Percentiles rank a stretch among this genome's conserved stretches.
phyloP scores from a whole-genome alignment of 768 basidiomycete genomes.

The Strobilomyces echinocephalus region DNA sequence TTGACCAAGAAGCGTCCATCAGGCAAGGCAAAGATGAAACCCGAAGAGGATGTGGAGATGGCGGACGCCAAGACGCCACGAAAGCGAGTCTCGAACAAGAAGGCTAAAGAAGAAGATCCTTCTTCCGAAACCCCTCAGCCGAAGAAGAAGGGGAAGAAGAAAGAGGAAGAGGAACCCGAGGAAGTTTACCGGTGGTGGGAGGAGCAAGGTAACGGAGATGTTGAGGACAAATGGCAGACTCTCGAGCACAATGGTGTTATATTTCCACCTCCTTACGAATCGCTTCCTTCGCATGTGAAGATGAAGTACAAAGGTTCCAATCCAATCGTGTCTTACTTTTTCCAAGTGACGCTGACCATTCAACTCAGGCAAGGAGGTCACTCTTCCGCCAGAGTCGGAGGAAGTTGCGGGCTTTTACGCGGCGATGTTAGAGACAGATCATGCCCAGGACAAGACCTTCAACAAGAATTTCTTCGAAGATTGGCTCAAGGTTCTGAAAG shows the following conservation, averaged over 20 bases:
- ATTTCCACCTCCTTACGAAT: slow-evolving; percentile 93
- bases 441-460: slow-evolving; percentile 83
- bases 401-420: slow-evolving; percentile 97
- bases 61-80: slow-evolving; percentile 39
- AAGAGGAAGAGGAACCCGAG: slow-evolving; percentile 54
- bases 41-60: slow-evolving; percentile 47
- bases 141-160: slow-evolving; percentile 53
- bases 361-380: slow-evolving; percentile 63
- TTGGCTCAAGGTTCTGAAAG: slow-evolving; percentile 71
- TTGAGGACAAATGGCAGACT: slow-evolving; percentile 87
- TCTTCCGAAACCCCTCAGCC: slow-evolving; percentile 42
- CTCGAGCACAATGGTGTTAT: slow-evolving; percentile 91
- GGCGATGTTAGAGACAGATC: slow-evolving; percentile 87
- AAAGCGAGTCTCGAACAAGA: slow-evolving; percentile 49
- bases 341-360: slow-evolving; percentile 14
- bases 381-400: slow-evolving; percentile 81
- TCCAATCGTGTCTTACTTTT: slow-evolving; percentile 9
- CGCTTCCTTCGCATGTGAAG: slow-evolving; percentile 76
- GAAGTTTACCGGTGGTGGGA: slow-evolving; percentile 92
- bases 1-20: slow-evolving; percentile 21
- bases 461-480: slow-evolving; percentile 96
- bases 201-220: slow-evolving; percentile 65
- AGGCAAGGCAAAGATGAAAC: slow-evolving; percentile 38
- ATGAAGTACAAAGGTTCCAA: slow-evolving; percentile 90
- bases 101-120: slow-evolving; percentile 44